Percentiles rank a stretch among this genome's conserved stretches.
Evolutionary conservation across 495 filamentous ascomycete species (phyloP).

Genomic region (Amphirosellinia nigrospora): DNA sequence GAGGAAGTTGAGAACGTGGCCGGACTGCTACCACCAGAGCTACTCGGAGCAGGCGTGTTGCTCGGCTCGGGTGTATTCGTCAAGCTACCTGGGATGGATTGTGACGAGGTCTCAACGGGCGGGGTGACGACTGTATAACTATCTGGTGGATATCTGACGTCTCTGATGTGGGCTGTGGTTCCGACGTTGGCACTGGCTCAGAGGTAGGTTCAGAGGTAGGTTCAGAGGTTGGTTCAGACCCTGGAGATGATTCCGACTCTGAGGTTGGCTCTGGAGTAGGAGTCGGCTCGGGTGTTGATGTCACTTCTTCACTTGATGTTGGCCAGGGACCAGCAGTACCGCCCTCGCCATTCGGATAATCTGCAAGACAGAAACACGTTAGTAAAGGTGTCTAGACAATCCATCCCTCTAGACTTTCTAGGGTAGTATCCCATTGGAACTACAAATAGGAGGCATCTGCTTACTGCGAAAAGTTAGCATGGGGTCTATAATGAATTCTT

Average conservation of each 20-base stretch:
- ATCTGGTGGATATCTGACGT: background rate
- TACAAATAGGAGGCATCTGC: background rate
- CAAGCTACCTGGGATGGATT: background rate
- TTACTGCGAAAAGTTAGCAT: constrained; percentile 15
- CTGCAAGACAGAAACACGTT: constrained; percentile 5
- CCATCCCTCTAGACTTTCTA: background rate
- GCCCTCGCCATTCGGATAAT: background rate
- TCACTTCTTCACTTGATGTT: constrained; percentile 4
- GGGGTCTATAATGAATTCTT: background rate
- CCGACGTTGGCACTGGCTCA: background rate
- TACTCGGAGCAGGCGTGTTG: background rate
- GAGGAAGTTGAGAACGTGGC: background rate
- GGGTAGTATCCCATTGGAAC: background rate
- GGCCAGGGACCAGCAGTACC: constrained; percentile 12
- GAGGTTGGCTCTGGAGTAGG: background rate
- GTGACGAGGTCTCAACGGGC: background rate
- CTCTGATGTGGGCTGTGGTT: no score
- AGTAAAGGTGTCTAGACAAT: background rate
- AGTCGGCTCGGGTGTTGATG: background rate
- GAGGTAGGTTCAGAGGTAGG: background rate
- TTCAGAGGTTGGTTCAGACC: background rate
- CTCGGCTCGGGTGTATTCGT: background rate
- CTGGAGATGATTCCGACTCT: background rate
- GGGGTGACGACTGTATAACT: background rate
- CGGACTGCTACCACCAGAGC: background rate